These are phyloP conservation scores for Cytospora chrysosperma DNA, from an alignment of 2,329 filamentous ascomycete genomes.

Conservation along the genomic window DNA sequence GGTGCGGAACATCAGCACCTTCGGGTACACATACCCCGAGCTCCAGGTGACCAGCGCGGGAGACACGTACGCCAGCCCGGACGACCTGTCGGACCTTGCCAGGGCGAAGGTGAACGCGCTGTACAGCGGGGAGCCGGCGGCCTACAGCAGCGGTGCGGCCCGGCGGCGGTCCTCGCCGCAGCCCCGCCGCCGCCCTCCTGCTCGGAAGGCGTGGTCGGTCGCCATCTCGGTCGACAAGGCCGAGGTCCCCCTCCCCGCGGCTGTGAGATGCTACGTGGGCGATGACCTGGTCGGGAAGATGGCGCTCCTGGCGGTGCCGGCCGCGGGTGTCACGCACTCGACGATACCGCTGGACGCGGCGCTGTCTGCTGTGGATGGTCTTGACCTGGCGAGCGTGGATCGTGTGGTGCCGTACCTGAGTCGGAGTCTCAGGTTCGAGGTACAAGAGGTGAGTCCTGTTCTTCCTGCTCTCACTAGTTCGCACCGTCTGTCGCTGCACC, in stretches of 20 bases:
- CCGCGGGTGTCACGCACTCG: constrained; percentile 33
- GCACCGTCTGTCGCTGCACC: too few species aligned
- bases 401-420: constrained; percentile 24
- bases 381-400: constrained; percentile 11
- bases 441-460: constrained; percentile 27
- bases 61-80: constrained; percentile 51
- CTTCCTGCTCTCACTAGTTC: too few species aligned
- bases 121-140: constrained; percentile 30
- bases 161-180: neutral
- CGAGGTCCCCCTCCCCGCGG: constrained; percentile 39
- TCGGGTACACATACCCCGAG: constrained; percentile 41
- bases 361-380: constrained; percentile 25
- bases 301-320: constrained; percentile 39
- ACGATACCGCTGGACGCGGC: constrained; percentile 33
- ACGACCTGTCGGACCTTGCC: constrained; percentile 61
- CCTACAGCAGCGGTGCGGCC: neutral
- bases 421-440: constrained; percentile 26
- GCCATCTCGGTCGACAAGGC: constrained; percentile 38
- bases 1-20: constrained; percentile 29
- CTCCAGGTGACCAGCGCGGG: constrained; percentile 23
- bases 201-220: constrained; percentile 30
- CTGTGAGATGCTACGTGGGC: constrained; percentile 36
- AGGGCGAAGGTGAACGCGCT: constrained; percentile 58
- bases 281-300: constrained; percentile 34
- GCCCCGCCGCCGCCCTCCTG: constrained; percentile 27